Evolutionary conservation across 2,329 filamentous ascomycete genomes (phyloP).

Genomic region (Ceratocystis papillata): DNA sequence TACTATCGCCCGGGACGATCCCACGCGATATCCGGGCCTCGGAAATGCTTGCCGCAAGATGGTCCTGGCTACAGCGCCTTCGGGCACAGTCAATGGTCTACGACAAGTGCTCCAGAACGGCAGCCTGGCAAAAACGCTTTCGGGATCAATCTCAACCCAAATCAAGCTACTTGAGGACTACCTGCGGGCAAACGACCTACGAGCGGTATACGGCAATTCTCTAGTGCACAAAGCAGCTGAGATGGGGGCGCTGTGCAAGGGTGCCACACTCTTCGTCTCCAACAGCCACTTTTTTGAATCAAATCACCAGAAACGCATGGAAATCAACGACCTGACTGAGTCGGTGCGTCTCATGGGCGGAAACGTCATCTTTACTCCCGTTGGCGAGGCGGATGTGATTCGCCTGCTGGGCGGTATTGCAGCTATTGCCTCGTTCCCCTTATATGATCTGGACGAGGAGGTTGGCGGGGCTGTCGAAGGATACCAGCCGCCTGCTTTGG

Average conservation of each 20-base stretch:
- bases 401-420: conserved; percentile 80
- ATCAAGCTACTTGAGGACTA: conserved; percentile 51
- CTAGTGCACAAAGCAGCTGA: conserved; percentile 75
- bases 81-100: conserved; percentile 76
- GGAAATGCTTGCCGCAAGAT: conserved; percentile 49
- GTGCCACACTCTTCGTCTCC: conserved; percentile 74
- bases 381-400: conserved; percentile 68
- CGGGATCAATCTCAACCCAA: neutral
- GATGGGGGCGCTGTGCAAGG: conserved; percentile 77
- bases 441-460: conserved; percentile 63
- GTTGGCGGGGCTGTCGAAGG: conserved; percentile 34
- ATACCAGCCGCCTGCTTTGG: neutral
- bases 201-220: conserved; percentile 78
- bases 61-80: conserved; percentile 71
- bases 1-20: conserved; percentile 34
- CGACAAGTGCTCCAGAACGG: conserved; percentile 77
- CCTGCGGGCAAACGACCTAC: conserved; percentile 71
- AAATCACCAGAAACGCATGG: conserved; percentile 62
- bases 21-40: conserved; percentile 53
- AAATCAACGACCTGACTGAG: conserved; percentile 79
- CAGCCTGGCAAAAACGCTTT: conserved; percentile 44
- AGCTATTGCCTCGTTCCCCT: conserved; percentile 79
- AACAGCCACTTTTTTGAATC: conserved; percentile 79
- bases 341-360: conserved; percentile 76
- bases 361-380: conserved; percentile 47